Percentiles rank a stretch among this genome's conserved stretches.
phyloP scores from a whole-genome alignment of 164 flowering plant species.

The Cinnamomum chago region DNA sequence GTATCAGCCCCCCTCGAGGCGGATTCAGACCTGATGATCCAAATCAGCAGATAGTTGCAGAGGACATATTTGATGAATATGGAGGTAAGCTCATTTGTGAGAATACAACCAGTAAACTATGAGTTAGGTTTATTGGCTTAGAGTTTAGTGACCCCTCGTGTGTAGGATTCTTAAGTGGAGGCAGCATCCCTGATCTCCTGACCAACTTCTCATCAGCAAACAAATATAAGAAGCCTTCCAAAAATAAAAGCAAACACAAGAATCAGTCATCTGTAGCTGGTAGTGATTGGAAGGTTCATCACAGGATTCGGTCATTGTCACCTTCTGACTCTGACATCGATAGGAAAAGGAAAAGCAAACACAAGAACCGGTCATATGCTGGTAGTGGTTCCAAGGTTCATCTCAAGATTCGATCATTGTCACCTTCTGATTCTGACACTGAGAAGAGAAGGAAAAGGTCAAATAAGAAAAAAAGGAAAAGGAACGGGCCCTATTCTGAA shows the following conservation, averaged over 20 bases:
- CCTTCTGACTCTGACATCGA: slow-evolving; percentile 24
- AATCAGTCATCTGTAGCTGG: slow-evolving; percentile 25
- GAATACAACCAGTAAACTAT: neutral
- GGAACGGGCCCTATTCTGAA: slow-evolving; percentile 24
- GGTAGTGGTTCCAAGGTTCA: slow-evolving; percentile 14
- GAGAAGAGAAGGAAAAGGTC: slow-evolving; percentile 25
- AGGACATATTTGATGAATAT: slow-evolving; percentile 96
- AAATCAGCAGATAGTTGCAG: slow-evolving; percentile 96
- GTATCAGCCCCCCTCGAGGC: slow-evolving; percentile 96
- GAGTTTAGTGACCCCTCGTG: neutral
- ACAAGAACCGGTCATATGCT: slow-evolving; percentile 32
- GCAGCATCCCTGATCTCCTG: slow-evolving; percentile 59
- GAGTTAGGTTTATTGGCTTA: neutral
- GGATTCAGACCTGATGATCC: slow-evolving; percentile 93
- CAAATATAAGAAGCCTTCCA: slow-evolving; percentile 37
- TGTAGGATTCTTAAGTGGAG: slow-evolving; percentile 73
- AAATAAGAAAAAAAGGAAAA: slow-evolving; percentile 21
- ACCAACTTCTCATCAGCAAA: slow-evolving; percentile 43
- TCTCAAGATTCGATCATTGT: slow-evolving; percentile 18
- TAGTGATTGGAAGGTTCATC: slow-evolving; percentile 16
- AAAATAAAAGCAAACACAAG: slow-evolving; percentile 46
- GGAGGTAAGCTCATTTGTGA: slow-evolving; percentile 55
- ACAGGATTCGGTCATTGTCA: slow-evolving; percentile 19
- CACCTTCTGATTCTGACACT: slow-evolving; percentile 25
- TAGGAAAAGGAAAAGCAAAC: slow-evolving; percentile 40